phyloP scores from a whole-genome alignment of 768 basidiomycete genomes.

The Pisolithus albus region DNA sequence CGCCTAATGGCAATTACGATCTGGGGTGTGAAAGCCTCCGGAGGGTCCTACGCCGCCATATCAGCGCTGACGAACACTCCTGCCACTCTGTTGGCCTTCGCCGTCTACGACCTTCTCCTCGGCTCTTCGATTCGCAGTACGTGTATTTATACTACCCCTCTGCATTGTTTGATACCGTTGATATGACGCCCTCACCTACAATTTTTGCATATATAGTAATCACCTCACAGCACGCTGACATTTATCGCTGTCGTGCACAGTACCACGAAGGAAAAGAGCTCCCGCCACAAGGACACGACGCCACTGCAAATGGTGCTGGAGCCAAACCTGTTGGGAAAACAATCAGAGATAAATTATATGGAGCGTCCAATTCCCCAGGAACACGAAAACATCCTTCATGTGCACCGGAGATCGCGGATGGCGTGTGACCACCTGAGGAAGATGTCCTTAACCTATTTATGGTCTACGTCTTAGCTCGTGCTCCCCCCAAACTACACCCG shows the following conservation, averaged over 20 bases:
- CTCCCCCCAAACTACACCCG: no score
- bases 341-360: no score
- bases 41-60: constrained; percentile 54
- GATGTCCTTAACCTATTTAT: no score
- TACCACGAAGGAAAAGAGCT: constrained; percentile 22
- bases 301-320: neutral
- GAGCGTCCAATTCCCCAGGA: no score
- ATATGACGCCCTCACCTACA: neutral
- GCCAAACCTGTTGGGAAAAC: no score
- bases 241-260: constrained; percentile 15
- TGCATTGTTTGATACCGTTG: constrained; percentile 6
- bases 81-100: constrained; percentile 48
- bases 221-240: constrained; percentile 17
- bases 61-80: constrained; percentile 62
- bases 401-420: no score
- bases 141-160: constrained; percentile 11
- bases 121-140: constrained; percentile 53
- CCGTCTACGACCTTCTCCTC: constrained; percentile 52
- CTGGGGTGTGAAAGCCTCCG: constrained; percentile 48
- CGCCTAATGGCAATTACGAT: constrained; percentile 56
- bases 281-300: constrained; percentile 3
- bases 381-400: no score
- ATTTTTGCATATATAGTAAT: constrained; percentile 7
- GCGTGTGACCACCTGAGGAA: no score
- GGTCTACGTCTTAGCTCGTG: no score